Base-by-base conservation (phyloP, 1,284 basidiomycete species). In the Austroboletus novae-zelandiae region DNA sequence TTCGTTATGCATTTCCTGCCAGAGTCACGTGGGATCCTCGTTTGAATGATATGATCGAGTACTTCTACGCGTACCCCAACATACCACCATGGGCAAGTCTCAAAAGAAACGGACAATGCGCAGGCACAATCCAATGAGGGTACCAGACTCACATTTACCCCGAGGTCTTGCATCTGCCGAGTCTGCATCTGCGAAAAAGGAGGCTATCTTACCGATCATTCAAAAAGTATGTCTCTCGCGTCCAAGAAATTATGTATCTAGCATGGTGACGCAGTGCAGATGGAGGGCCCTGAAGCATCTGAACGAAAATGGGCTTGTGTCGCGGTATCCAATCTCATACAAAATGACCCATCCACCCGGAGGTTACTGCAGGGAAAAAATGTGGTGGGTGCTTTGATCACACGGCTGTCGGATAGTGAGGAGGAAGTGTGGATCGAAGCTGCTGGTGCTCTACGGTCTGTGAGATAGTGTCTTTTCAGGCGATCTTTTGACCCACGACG, bases 291-390 rank as follows among this genome's bases (percentile, higher is more conserved):
- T 7, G 91, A 94, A 57, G 75, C 80, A 10, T 71, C 79, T 3
- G 93, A 96, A 61, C 80, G 93, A 46, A 90, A 90, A 64, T 95
- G 92, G 93, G 91, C 93, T 6, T 95, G 93, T 64, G 91, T 93
- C 29, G 92, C 93, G 0, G 87, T 94, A 20, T 91, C 89, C 14
- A 94, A 91, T 66, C 74, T 96, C 50, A 94, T 95, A 53, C 88
- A 93, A 65, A 86, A 87, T 57, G 91, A 94, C 66, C 86, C 92
- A 18, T 90, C 90, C 6, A 95, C 92, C 8, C 77, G 93, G 51
- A 76, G 94, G 53, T 72, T 97, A 57, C 77, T 98, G 20, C 93
- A 96, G 65, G 89, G 90, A 34, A 91, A 91, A 71, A 94, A 95
- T 66, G 79, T 96, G 27, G 91, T 98, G 42, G 92, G 91, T 17